phyloP scores from a whole-genome alignment of 257 asterid genomes.

The Solanum microdontum region DNA sequence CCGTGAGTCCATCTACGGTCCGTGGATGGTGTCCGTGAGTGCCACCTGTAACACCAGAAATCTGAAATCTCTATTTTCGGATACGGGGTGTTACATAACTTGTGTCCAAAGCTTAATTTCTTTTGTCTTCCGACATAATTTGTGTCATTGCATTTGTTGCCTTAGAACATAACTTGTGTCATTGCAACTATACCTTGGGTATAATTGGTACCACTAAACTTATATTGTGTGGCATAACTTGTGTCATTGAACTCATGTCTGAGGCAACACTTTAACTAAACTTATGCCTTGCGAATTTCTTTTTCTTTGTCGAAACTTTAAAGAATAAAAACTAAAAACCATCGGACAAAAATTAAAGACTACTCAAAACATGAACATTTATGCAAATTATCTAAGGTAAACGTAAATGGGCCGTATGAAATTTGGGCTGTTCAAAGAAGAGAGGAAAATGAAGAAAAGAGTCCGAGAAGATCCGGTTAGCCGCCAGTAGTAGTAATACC shows the following conservation, averaged over 20 bases:
- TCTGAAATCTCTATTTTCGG: no score
- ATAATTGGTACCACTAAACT: neutral
- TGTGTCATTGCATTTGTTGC: neutral
- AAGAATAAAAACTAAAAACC: no score
- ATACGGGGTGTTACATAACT: no score
- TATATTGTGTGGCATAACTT: neutral
- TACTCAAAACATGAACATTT: no score
- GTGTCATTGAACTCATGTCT: no score
- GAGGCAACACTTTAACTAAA: neutral
- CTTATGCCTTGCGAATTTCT: neutral
- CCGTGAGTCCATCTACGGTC: no score
- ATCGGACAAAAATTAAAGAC: neutral
- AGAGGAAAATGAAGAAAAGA: neutral
- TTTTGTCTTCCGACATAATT: neutral
- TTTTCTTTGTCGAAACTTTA: no score
- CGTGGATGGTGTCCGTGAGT: no score
- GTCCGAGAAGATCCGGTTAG: neutral
- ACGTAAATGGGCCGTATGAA: neutral
- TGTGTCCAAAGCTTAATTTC: neutral
- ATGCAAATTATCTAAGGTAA: neutral
- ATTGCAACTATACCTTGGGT: neutral
- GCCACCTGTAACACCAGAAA: no score
- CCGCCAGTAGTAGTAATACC: neutral
- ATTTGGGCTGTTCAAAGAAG: neutral
- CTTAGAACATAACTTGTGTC: neutral